Evolutionary conservation across 2,329 filamentous ascomycete genomes (phyloP), one percentile per base, ranked within the genome.

Genomic region (Blastomyces percursus): DNA sequence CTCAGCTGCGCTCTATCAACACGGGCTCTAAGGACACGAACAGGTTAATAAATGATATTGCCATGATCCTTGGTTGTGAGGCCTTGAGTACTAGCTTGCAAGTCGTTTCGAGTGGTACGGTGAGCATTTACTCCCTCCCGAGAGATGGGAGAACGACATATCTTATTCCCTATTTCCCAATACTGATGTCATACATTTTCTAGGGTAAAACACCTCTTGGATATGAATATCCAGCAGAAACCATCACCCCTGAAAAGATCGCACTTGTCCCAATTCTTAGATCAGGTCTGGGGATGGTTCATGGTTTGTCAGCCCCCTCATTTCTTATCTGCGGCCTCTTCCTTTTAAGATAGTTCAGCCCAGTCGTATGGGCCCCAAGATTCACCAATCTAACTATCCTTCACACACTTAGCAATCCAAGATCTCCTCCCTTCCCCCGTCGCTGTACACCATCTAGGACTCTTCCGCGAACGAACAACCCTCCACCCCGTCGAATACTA

Each of bases 401-500:
- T 56, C 56, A 19, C 46, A 30, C 64, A 40, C 19, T 24, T 69
- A 89, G 89, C 91, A 32, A 79, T 96, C 52, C 87, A 93, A 78
- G 86, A 86, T 35, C 82, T 97, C 70, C 90, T 97, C 64, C 92
- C 93, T 21, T 73, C 76, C 46, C 83, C 90, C 16, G 89, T 93
- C 40, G 87, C 91, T 7, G 84, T 96, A 66, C 91, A 97, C 79
- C 93, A 97, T 74, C 87, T 97, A 8, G 93, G 94, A 67, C 87
- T 97, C 71, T 97, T 93, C 81, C 90, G 92, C 72, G 92, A 96
- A 74, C 90, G 89, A 64, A 85, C 85, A 62, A 93, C 90, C 54
- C 86, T 96, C 62, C 86, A 91, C 70, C 91, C 92, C 2, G 92
- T 96, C 63, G 92, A 96, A 77, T 96, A 96, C 83, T 96, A 96